These are phyloP conservation scores for Lentinula lateritia DNA, from an alignment of 768 basidiomycete genomes.

Conservation along the genomic window DNA sequence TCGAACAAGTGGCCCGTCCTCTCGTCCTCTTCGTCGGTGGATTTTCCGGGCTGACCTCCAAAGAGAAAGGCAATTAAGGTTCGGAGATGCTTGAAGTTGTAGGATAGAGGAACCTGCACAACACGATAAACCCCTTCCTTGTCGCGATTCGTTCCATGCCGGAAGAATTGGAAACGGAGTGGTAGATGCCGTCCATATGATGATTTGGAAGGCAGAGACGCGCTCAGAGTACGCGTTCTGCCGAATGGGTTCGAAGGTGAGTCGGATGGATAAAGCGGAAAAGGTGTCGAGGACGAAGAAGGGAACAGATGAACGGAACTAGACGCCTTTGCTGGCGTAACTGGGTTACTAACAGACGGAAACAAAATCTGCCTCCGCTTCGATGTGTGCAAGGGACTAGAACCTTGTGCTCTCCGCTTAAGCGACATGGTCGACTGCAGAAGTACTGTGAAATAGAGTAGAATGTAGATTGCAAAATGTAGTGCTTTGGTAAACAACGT, in stretches of 20 bases:
- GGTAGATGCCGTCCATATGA: conserved; percentile 57
- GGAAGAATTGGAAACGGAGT: conserved; percentile 57
- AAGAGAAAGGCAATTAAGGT: conserved; percentile 61
- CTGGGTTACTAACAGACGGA: background rate
- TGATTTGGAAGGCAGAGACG: conserved; percentile 23
- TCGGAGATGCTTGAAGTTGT: conserved; percentile 62
- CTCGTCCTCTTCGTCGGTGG: conserved; percentile 16
- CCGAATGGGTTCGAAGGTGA: conserved; percentile 72
- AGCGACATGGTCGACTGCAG: background rate
- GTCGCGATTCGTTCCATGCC: conserved; percentile 18
- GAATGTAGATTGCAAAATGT: too few species aligned
- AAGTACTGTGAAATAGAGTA: too few species aligned
- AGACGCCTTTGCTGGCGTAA: background rate
- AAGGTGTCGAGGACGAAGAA: conserved; percentile 18
- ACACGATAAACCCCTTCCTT: conserved; percentile 55
- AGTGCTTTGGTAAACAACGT: too few species aligned
- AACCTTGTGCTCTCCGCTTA: background rate
- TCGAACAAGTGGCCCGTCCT: conserved; percentile 56
- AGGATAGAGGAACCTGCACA: conserved; percentile 65
- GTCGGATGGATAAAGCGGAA: conserved; percentile 49
- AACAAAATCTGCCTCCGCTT: conserved; percentile 1
- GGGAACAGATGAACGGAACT: background rate
- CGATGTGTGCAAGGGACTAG: background rate
- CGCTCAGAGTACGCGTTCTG: conserved; percentile 37
- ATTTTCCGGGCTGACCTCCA: conserved; percentile 18